These are phyloP conservation scores for Myochromella boudieri DNA, from an alignment of 768 basidiomycete genomes.

Conservation along the genomic window DNA sequence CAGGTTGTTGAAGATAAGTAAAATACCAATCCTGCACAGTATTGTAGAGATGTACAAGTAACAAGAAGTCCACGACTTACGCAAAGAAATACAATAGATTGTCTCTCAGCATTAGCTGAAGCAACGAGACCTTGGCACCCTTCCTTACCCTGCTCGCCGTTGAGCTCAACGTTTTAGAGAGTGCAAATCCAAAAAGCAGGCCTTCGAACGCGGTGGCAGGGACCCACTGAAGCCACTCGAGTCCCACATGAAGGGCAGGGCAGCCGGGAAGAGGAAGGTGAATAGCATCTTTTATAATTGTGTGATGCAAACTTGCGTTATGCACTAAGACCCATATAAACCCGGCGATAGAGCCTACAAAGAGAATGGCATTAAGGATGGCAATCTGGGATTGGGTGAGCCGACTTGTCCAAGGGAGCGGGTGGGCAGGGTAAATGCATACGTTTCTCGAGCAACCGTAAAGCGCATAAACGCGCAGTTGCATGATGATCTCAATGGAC, in stretches of 20 bases:
- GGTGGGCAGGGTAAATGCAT: conserved; percentile 1
- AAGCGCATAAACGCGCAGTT: conserved; percentile 43
- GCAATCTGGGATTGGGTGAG: conserved; percentile 28
- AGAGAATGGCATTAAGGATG: conserved; percentile 36
- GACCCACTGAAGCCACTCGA: conserved; percentile 17
- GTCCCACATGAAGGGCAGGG: conserved; percentile 12
- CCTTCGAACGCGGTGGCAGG: conserved; percentile 33
- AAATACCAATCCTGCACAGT: conserved; percentile 30
- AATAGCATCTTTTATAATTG: conserved; percentile 35
- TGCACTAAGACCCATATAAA: conserved; percentile 42
- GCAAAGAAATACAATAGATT: conserved; percentile 45
- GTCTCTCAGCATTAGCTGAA: conserved; percentile 37
- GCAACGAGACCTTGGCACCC: conserved; percentile 27
- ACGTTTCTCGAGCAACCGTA: conserved; percentile 40
- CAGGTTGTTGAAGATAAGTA: conserved; percentile 45
- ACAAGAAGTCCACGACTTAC: conserved; percentile 21
- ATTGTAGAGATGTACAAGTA: not conserved
- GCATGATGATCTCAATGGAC: conserved; percentile 51
- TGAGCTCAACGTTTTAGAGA: conserved; percentile 32
- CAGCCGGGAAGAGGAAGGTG: conserved; percentile 32
- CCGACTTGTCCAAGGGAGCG: not conserved
- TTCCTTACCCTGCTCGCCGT: conserved; percentile 22
- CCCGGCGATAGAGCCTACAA: conserved; percentile 37
- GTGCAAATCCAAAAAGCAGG: conserved; percentile 38
- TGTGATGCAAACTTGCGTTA: conserved; percentile 34